A percentile compares a stretch with the other conserved stretches of the same genome.
Evolutionary conservation across 164 flowering plant species (phyloP).

Genomic region (Macadamia tetraphylla): DNA sequence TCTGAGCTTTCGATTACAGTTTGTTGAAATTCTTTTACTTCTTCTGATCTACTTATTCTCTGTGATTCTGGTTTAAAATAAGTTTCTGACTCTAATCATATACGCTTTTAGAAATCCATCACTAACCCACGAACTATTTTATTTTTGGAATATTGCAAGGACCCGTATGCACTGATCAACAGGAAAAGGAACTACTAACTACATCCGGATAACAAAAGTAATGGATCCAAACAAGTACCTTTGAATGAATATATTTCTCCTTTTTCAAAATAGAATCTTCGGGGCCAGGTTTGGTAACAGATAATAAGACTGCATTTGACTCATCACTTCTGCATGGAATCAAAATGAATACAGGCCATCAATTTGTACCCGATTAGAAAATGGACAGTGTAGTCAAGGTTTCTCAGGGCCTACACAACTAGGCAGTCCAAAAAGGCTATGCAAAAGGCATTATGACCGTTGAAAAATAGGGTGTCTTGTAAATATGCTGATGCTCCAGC

Average conservation of each 20-base stretch:
- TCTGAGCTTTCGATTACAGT: too few species aligned
- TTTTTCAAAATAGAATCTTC: constrained; percentile 35
- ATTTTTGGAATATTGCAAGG: not conserved
- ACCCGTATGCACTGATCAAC: not conserved
- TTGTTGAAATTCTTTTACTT: too few species aligned
- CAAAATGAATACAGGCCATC: not conserved
- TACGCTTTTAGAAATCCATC: too few species aligned
- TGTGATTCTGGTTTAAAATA: too few species aligned
- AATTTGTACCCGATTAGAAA: not conserved
- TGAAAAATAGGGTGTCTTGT: not conserved
- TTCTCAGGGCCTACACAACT: not conserved
- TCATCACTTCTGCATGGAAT: constrained; percentile 38
- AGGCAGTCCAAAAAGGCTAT: not conserved
- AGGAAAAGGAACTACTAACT: not conserved
- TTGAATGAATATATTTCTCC: constrained; percentile 40
- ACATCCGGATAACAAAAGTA: not conserved
- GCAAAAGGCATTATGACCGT: not conserved
- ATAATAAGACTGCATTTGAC: constrained; percentile 14
- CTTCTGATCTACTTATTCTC: too few species aligned
- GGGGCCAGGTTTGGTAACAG: constrained; percentile 54
- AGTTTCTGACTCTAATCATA: too few species aligned
- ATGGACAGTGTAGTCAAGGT: not conserved
- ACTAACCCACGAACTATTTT: too few species aligned
- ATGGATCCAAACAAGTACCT: constrained; percentile 20
- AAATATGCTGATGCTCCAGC: not conserved